phyloP scores from a whole-genome alignment of 2,329 filamentous ascomycete genomes.

The Trichoderma citrinoviride region DNA sequence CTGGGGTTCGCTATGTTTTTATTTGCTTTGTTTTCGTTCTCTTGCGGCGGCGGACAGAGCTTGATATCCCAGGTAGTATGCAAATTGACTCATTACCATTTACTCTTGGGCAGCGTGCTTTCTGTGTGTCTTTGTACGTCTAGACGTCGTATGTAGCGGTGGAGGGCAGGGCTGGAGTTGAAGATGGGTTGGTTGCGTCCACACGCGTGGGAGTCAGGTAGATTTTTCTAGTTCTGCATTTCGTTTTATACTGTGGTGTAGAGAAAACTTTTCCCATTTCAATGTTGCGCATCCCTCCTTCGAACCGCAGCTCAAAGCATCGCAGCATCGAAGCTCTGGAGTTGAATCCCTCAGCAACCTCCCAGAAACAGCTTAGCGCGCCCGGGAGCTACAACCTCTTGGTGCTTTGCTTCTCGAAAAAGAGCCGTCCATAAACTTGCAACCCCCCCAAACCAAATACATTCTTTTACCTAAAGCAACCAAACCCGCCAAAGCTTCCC shows the following conservation, averaged over 20 bases:
- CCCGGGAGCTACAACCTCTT: background rate
- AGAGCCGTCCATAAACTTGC: background rate
- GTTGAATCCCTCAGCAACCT: background rate
- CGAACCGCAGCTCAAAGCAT: too few species aligned
- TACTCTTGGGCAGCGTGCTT: background rate
- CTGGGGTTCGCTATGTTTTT: background rate
- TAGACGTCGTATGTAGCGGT: too few species aligned
- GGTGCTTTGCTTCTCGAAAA: conserved; percentile 6
- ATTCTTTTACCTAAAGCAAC: background rate
- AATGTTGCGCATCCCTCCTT: rapidly evolving
- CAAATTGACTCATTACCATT: background rate
- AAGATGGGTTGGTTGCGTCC: too few species aligned
- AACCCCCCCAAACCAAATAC: background rate
- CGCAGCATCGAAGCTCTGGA: background rate
- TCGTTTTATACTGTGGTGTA: too few species aligned
- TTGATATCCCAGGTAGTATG: conserved; percentile 9
- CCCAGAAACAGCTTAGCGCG: conserved; percentile 22
- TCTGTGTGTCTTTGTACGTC: too few species aligned
- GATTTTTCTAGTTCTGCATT: too few species aligned
- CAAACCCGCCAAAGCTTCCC: background rate
- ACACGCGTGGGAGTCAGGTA: too few species aligned
- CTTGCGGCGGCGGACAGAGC: background rate
- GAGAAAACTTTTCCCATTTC: background rate
- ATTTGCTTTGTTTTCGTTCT: background rate
- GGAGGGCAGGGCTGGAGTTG: too few species aligned